Evolutionary conservation across 2,329 filamentous ascomycete species (phyloP).

Genomic region (Nectriaceae sp.): DNA sequence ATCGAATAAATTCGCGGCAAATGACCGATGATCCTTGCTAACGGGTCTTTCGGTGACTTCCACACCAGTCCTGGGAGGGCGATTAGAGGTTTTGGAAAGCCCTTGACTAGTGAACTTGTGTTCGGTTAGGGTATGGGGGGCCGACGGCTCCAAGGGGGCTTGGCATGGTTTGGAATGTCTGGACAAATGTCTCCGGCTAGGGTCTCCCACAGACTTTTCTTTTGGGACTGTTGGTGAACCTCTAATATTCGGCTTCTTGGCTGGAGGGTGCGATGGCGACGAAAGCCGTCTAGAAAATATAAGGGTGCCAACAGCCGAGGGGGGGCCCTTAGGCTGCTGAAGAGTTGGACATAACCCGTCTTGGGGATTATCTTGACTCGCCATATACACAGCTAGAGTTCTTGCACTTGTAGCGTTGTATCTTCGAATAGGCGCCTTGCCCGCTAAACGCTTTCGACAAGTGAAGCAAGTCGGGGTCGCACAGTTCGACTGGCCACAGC

Average conservation of each 20-base stretch:
- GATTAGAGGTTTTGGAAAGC: not conserved
- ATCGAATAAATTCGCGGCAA: conserved; percentile 64
- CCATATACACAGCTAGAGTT: conserved; percentile 77
- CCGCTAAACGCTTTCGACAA: conserved; percentile 68
- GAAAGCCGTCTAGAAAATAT: conserved; percentile 40
- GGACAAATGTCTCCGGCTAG: conserved; percentile 6
- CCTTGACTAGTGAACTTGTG: not conserved
- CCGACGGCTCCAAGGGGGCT: not conserved
- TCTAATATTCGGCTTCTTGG: conserved; percentile 12
- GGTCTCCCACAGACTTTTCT: conserved; percentile 4
- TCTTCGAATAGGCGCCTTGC: conserved; percentile 69
- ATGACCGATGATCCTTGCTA: conserved; percentile 60
- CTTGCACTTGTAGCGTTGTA: conserved; percentile 82
- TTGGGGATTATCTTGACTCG: conserved; percentile 77
- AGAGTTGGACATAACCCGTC: conserved; percentile 64
- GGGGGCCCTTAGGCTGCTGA: conserved; percentile 42
- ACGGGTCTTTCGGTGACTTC: conserved; percentile 47
- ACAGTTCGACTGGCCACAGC: conserved; percentile 71
- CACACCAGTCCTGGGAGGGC: conserved; percentile 28
- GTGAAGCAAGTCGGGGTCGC: conserved; percentile 79
- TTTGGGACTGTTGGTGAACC: conserved; percentile 8
- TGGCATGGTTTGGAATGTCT: not conserved
- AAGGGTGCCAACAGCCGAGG: conserved; percentile 49
- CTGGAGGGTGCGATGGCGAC: conserved; percentile 19
- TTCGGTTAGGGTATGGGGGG: not conserved